Base-by-base conservation (phyloP, 2,329 filamentous ascomycete species). In the Xylariaceae sp. region DNA sequence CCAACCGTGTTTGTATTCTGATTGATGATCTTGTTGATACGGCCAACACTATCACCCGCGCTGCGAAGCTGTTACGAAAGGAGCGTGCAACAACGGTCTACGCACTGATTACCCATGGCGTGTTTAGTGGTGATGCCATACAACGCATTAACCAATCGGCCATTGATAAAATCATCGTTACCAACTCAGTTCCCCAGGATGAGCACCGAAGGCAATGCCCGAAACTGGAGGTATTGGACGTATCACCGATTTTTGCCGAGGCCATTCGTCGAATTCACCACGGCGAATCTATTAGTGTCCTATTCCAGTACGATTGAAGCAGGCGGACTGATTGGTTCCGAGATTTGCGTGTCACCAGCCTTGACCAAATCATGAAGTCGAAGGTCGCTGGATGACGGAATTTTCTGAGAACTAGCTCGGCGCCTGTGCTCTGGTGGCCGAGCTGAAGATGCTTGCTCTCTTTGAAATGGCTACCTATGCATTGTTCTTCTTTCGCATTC, bases 1-100 rank as follows among this genome's bases (percentile, higher is more conserved):
- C 80, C 52, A 84, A 88, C 63, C 86, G 88, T 61, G 87, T 88
- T 50, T 89, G 90, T 62, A 96, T 99, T 65, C 78, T 99, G 57
- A 84, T 99, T 60, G 94, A 99, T 71, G 94, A 99, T 71, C 78
- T 99, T 65, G 89, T 89, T 26, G 94, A 99, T 71, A 99, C 94
- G 1, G 94, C 88, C 53, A 97, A 97, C 74, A 99, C 94, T 39
- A 96, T 97, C 65, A 97, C 92, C 0, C 84, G 94, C 57, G 94
- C 94, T 6, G 94, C 94, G 32, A 96, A 97, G 76, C 80, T 97
- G n/a, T 76, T 97, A 62, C 96, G 96, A 77, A 92, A 90, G 66
- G 90, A 96, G 73, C 91, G 92, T 43, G 94, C 94, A n/a, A 87
- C 85, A 37, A 85, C 85, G 62, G 91, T 97, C 45, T 95, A 91